phyloP scores from a whole-genome alignment of 2,329 filamentous ascomycete genomes.

The Colletotrichum siamense region DNA sequence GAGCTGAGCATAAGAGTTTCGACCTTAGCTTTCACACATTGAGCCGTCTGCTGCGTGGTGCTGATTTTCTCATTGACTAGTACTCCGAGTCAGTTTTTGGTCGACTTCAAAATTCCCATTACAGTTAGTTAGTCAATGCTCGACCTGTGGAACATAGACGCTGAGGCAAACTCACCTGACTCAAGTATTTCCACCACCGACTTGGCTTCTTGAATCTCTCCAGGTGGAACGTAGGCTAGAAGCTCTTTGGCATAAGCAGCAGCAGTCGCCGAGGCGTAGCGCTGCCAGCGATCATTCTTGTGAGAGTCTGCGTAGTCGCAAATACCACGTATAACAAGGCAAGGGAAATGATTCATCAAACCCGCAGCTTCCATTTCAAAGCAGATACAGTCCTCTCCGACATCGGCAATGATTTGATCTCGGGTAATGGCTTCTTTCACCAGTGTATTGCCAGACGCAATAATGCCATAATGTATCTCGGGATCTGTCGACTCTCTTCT shows the following conservation, averaged over 20 bases:
- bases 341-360: constrained; percentile 32
- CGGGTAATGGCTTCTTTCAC: constrained; percentile 37
- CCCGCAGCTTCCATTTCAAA: constrained; percentile 38
- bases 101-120: no score
- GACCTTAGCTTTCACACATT: no score
- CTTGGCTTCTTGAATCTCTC: no score
- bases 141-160: no score
- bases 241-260: constrained; percentile 30
- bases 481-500: no score
- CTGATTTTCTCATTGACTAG: no score
- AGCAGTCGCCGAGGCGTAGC: constrained; percentile 38
- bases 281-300: constrained; percentile 41
- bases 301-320: constrained; percentile 46
- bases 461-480: constrained; percentile 23
- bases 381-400: constrained; percentile 27
- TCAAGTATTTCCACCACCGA: no score
- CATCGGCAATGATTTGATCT: constrained; percentile 29
- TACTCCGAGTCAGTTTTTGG: no score
- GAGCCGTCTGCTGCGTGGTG: no score
- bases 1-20: no score
- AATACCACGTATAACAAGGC: constrained; percentile 42
- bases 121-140: no score
- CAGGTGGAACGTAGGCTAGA: background rate
- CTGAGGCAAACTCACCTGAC: no score
- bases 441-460: constrained; percentile 39